Base-by-base conservation (phyloP, 2,329 filamentous ascomycete genomes). In the Pestalotiopsis sp. region DNA sequence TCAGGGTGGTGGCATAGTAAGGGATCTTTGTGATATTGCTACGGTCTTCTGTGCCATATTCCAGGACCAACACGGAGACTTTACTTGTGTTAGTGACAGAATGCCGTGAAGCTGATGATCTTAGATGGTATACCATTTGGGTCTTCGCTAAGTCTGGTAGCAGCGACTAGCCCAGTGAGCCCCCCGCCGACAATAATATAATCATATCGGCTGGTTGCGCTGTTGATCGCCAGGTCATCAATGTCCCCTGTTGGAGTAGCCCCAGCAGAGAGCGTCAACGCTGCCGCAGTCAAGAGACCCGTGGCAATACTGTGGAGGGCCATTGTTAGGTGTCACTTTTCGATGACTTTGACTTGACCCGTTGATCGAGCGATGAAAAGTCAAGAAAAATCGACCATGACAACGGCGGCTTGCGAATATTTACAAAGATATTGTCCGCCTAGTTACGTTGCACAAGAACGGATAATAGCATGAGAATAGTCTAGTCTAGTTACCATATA, bases 111-210 rank as follows among this genome's bases (percentile, higher is more conserved):
- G 17, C 10, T 20, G 20, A 64, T 22, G 20, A 20, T 17, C 6
- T 35, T 61, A 35, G 30, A 9, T 26, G 14, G 10, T 20, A 5
- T 64, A 64, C 61, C 61, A 58, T 68, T 44, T 14, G 66, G 30
- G 17, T 70, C 66, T 48, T 71, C 68, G 17, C 58, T 60, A 7
- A 71, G 48, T 17, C 70, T 65, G 17, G 68, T 68, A 57, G 70
- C 70, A 14, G 66, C 61, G 14, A 68, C 67, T n/a, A 67, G 67
- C 11, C 68, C 68, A n/a, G 68, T 60, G 22, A 67, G 65, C 11
- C 68, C 68, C 60, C 68, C 68, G 38, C 68, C 68, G 10, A 70
- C 62, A 22, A 70, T 66, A 4, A 70, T 10, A 38, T 67, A 70
- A 62, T 70, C 67, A 17, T 68, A 70, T 20, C 52, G 61, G 39